Base-by-base conservation (phyloP, 2,329 filamentous ascomycete genomes). In the Phymatotrichopsis omnivora region DNA sequence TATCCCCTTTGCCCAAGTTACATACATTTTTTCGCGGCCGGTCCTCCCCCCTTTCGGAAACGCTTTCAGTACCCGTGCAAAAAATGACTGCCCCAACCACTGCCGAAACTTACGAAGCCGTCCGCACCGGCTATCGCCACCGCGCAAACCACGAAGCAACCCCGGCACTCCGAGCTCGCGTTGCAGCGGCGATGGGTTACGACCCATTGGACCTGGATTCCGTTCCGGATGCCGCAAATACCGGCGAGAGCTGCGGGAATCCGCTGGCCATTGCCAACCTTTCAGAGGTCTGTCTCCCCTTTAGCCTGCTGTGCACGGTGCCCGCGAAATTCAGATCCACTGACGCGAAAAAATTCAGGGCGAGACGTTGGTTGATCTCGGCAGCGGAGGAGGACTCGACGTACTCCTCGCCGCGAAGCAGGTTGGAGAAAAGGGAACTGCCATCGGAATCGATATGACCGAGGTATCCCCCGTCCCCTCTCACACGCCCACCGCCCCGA, bases 371-470 rank as follows among this genome's bases (percentile, higher is more conserved):
- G 60, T 78, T 45, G 74, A 77, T 52, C 62, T 78, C 1, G 74
- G 75, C 2, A 68, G 66, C 49, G 74, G 75, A 2, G 73, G 69
- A 6, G 74, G 75, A 1, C 71, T 78, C 33, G 74, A 78, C 55
- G 68, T 71, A 14, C 74, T 77, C 49, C 66, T 71, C 3, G 72
- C 73, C 8, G 65, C 70, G 3, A 62, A 62, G 20, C 71, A 67
- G 53, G 67, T 77, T 28, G 72, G 72, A 0, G 35, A 54, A 0
- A 59, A 57, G 3, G 73, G 74, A 1, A 67, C 61, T 22, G 71
- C 64, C 3, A 70, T 76, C 37, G 75, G 75, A 6, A 62, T 78
- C 4, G 74, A 79, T 54, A 77, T 78, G 70, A 78, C 71, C 52
- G 66, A 74, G 60, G 73, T 71, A 56, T n/a, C 17, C 36, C 33